These are phyloP conservation scores for Carex sylvatica DNA, from an alignment of 202 grass and related monocot genomes.

Conservation along the genomic window DNA sequence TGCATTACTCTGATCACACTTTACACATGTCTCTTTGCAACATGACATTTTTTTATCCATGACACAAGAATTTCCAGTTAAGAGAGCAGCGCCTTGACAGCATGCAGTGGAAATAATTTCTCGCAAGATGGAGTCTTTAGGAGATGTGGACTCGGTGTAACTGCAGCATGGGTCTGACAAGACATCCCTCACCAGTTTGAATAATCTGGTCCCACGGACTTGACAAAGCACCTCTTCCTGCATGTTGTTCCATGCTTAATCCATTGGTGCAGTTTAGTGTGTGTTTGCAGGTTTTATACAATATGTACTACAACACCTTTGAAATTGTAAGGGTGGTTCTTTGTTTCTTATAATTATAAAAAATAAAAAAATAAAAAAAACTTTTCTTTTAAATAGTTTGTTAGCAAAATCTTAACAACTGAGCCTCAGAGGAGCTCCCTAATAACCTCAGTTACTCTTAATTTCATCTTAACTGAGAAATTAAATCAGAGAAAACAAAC, in stretches of 20 bases:
- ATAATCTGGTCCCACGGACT: constrained; percentile 11
- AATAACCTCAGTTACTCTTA: neutral
- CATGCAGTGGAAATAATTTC: constrained; percentile 50
- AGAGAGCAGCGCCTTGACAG: constrained; percentile 61
- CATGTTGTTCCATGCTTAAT: neutral
- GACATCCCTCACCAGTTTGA: constrained; percentile 9
- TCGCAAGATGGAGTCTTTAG: neutral
- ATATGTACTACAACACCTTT: neutral
- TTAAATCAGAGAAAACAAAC: neutral
- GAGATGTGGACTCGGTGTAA: neutral
- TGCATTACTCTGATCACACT: constrained; percentile 43
- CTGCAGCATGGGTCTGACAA: constrained; percentile 17
- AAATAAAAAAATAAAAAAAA: neutral
- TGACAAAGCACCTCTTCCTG: constrained; percentile 20
- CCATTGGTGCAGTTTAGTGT: neutral
- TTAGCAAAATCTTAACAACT: neutral
- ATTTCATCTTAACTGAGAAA: neutral
- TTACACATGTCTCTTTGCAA: constrained; percentile 55
- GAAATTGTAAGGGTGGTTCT: neutral
- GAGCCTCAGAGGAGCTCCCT: neutral
- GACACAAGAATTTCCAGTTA: constrained; percentile 44
- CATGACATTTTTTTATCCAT: constrained; percentile 36
- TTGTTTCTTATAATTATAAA: neutral
- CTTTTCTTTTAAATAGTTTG: neutral
- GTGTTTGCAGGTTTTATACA: neutral